phyloP scores from a whole-genome alignment of 371 early-diverging fungal genomes.

The Encephalitozoon hellem region DNA sequence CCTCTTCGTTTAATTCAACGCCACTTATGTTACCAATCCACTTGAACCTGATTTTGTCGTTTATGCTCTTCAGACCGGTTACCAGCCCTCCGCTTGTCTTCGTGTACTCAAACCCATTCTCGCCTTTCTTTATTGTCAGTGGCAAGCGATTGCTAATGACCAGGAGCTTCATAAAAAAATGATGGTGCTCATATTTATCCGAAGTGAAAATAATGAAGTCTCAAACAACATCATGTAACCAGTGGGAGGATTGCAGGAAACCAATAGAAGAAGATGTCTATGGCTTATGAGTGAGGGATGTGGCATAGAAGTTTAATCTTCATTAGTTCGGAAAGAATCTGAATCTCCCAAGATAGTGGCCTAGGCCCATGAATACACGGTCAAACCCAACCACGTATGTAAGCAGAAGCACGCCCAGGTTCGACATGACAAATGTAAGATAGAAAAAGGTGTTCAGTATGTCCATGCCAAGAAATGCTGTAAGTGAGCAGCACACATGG shows the following conservation, averaged over 20 bases:
- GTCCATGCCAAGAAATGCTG: constrained; percentile 15
- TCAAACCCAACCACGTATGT: constrained; percentile 12
- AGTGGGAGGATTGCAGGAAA: neutral
- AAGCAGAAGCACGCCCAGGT: neutral
- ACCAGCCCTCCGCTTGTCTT: constrained; percentile 92
- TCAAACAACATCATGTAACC: neutral
- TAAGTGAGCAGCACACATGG: neutral
- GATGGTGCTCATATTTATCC: neutral
- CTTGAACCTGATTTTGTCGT: constrained; percentile 81
- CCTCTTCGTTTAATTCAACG: constrained; percentile 70
- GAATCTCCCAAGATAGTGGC: neutral
- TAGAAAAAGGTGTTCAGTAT: constrained; percentile 25
- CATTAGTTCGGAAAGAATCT: neutral
- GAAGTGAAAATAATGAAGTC: neutral
- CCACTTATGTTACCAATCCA: constrained; percentile 97
- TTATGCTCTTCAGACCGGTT: constrained; percentile 81
- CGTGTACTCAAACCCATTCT: constrained; percentile 65
- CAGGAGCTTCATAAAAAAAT: constrained; percentile 64
- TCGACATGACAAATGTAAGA: constrained; percentile 10
- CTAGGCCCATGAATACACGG: neutral
- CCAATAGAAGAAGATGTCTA: neutral
- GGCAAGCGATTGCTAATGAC: constrained; percentile 99
- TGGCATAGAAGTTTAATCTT: neutral
- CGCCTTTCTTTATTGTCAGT: constrained; percentile 73
- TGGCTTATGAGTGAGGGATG: neutral